Evolutionary conservation across 164 flowering plant species (phyloP), one percentile per base, ranked within the genome.

Genomic region (Hamamelis virginiana): DNA sequence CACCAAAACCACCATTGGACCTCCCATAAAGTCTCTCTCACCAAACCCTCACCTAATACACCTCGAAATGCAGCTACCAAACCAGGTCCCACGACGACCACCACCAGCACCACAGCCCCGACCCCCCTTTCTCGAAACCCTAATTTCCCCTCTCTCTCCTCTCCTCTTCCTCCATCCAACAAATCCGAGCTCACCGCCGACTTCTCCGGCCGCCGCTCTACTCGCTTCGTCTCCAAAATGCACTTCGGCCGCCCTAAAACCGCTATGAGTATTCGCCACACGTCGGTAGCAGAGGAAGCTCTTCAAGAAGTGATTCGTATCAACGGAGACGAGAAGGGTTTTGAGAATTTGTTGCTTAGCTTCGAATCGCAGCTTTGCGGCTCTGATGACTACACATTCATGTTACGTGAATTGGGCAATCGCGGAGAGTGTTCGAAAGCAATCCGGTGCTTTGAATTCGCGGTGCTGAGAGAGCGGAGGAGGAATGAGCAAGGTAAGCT

Each of bases 151-250:
- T 26, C 55, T 10, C 72, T 81, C 45, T 65, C 81, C 14, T 65
- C 81, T 10, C 74, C 77, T 28, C 67, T 83, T 59, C 83, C 64
- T 1, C 13, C 80, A 68, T 57, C 83, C 65, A 52, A 76, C 73
- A 46, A 76, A 60, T 59, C 88, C 18, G 81, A 84, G 10, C 92
- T 91, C 33, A 75, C 82, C 11, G 47, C 85, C 14, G 92, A 89
- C 22, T 96, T 96, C 81, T 81, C 92, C 28, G 97, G 97, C 50
- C 87, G 91, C 26, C 80, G 94, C 12, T 93, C 99, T 16, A 96
- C 99, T 62, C 89, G 99, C 0, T 84, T 86, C 67, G 93, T 90
- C 58, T 91, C 98, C 51, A 96, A 96, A 59, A 75, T 89, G 80
- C 97, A 93, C 69, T 80, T 85, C 13, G 87, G 91, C 45, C 86